Conservation (phyloP, 73 alveolate species). For the Paramecium sonneborni region DNA sequence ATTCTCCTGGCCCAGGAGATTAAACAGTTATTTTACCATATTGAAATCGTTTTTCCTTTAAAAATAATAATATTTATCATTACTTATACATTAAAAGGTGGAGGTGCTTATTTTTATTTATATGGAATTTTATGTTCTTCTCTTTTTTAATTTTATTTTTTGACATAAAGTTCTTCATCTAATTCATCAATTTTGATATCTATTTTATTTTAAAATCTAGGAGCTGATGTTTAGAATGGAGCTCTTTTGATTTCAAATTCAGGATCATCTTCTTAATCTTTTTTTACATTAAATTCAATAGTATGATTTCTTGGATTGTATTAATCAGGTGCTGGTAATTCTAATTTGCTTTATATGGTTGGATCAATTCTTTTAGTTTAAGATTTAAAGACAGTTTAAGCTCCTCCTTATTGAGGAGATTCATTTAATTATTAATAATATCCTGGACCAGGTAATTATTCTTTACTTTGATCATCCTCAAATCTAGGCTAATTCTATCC, state of each 20-base stretch:
- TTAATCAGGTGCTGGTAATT: constrained; percentile 17
- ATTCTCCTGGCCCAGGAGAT: constrained; percentile 67
- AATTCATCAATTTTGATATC: constrained; percentile 2
- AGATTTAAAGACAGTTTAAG: not conserved
- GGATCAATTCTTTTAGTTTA: not conserved
- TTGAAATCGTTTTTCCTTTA: constrained; percentile 59
- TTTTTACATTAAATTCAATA: not conserved
- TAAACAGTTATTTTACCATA: not conserved
- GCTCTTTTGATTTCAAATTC: constrained; percentile 5
- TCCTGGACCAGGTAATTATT: constrained; percentile 22
- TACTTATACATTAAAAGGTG: not conserved
- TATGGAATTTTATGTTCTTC: not conserved
- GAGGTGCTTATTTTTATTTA: not conserved
- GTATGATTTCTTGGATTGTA: constrained; percentile 4
- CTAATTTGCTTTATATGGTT: not conserved
- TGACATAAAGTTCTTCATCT: not conserved
- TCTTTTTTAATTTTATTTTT: not conserved
- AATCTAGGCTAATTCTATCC: constrained; percentile 47
- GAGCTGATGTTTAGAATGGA: constrained; percentile 12
- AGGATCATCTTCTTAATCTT: not conserved
- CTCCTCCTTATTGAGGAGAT: not conserved
- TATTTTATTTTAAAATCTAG: constrained; percentile 1
- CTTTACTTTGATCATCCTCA: not conserved
- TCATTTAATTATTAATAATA: not conserved
- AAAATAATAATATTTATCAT: not conserved